Conservation (phyloP, 1,139 yeast species). For the Pichia sp. region DNA sequence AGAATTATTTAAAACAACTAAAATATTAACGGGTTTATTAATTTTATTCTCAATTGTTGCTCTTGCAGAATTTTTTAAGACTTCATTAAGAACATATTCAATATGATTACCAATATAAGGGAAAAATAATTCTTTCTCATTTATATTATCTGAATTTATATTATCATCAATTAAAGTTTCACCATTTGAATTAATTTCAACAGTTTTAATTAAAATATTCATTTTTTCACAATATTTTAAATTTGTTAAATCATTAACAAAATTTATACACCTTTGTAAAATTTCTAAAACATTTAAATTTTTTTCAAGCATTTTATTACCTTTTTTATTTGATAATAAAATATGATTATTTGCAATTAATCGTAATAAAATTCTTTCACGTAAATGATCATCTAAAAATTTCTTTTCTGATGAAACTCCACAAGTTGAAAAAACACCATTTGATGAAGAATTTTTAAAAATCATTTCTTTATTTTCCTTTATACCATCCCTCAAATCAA, state of each 20-base stretch:
- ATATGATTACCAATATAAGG: slow-evolving; percentile 85
- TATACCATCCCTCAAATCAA: slow-evolving; percentile 75
- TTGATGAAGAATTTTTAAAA: no score
- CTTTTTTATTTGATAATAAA: slow-evolving; percentile 41
- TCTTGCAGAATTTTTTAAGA: slow-evolving; percentile 80
- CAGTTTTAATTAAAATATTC: slow-evolving; percentile 45
- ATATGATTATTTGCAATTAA: slow-evolving; percentile 82
- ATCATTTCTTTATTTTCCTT: slow-evolving; percentile 56
- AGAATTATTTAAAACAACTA: slow-evolving; percentile 53
- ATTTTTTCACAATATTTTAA: slow-evolving; percentile 77
- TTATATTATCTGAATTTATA: slow-evolving; percentile 1
- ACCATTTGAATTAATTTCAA: slow-evolving; percentile 19
- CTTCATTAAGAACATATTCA: slow-evolving; percentile 79
- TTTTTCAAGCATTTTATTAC: slow-evolving; percentile 69
- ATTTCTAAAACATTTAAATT: slow-evolving; percentile 57
- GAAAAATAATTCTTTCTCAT: slow-evolving; percentile 31
- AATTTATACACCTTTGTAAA: slow-evolving; percentile 56
- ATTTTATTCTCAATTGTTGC: slow-evolving; percentile 70
- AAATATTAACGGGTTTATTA: slow-evolving; percentile 56
- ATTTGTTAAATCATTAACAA: slow-evolving; percentile 75
- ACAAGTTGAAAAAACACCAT: no score
- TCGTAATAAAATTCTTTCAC: slow-evolving; percentile 81
- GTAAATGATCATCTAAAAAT: slow-evolving; percentile 71
- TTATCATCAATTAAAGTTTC: slow-evolving; percentile 1
- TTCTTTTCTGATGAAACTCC: slow-evolving; percentile 44